Conservation (phyloP, 768 basidiomycete genomes). For the Epithele typhae region DNA sequence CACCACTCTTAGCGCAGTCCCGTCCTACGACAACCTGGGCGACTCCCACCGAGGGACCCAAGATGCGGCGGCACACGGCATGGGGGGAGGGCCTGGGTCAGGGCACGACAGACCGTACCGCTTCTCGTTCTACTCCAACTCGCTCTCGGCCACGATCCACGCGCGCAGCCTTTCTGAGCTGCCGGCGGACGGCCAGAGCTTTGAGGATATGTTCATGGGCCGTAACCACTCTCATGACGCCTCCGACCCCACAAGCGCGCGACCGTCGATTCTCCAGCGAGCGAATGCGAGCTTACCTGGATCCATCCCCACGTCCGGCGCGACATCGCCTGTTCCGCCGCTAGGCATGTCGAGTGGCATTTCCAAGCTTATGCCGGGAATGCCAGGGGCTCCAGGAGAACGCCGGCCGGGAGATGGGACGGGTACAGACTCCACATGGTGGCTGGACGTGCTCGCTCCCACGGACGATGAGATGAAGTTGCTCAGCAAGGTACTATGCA, state of each 20-base stretch:
- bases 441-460: slow-evolving; percentile 90
- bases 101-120: slow-evolving; percentile 87
- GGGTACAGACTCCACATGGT: slow-evolving; percentile 83
- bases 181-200: slow-evolving; percentile 89
- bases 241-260: slow-evolving; percentile 1
- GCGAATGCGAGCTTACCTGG: neutral
- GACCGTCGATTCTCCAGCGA: neutral
- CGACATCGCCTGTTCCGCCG: slow-evolving; percentile 9
- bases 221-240: slow-evolving; percentile 18
- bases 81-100: slow-evolving; percentile 13
- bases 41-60: slow-evolving; percentile 5
- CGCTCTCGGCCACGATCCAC: slow-evolving; percentile 89
- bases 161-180: slow-evolving; percentile 89
- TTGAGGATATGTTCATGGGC: slow-evolving; percentile 84
- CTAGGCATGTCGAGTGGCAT: slow-evolving; percentile 3
- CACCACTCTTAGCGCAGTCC: slow-evolving; percentile 33
- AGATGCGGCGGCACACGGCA: slow-evolving; percentile 2
- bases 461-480: slow-evolving; percentile 99
- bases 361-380: slow-evolving; percentile 6
- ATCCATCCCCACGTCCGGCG: slow-evolving; percentile 10
- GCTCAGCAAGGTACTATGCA: slow-evolving; percentile 89
- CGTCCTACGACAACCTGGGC: slow-evolving; percentile 38
- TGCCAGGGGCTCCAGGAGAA: slow-evolving; percentile 7
- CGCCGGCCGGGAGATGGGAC: slow-evolving; percentile 20
- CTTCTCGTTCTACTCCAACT: slow-evolving; percentile 98